A percentile compares a stretch with the other conserved stretches of the same genome.
Evolutionary conservation across 2,329 filamentous ascomycete genomes (phyloP).

Genomic region (Karstenula rhodostoma): DNA sequence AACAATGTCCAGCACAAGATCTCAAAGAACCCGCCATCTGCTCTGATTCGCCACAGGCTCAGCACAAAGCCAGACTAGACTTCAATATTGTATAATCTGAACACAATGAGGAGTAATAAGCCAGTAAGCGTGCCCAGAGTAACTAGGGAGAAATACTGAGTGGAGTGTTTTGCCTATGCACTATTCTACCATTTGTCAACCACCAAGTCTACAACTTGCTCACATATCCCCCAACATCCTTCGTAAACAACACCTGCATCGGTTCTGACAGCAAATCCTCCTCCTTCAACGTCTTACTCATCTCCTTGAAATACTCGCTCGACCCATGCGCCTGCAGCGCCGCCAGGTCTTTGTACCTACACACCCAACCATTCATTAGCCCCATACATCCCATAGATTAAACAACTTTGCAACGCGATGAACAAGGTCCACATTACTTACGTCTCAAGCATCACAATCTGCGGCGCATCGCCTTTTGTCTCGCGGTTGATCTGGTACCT

Average conservation of each 20-base stretch:
- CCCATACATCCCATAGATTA: background rate
- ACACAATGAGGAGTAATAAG: too few relatives aligned
- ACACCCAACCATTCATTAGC: conserved; percentile 1
- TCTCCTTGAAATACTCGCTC: conserved; percentile 31
- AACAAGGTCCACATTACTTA: conserved; percentile 16
- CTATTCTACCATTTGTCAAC: too few relatives aligned
- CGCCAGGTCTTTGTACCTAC: conserved; percentile 42
- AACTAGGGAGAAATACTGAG: too few relatives aligned
- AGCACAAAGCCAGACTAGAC: too few relatives aligned
- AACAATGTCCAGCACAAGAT: too few relatives aligned
- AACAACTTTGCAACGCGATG: too few relatives aligned
- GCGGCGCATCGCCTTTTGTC: conserved; percentile 34
- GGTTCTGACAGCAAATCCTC: conserved; percentile 42
- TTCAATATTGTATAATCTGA: too few relatives aligned
- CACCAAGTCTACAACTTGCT: conserved; percentile 20
- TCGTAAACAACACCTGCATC: conserved; percentile 39
- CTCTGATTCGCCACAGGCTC: too few relatives aligned
- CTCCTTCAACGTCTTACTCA: conserved; percentile 34
- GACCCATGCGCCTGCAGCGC: conserved; percentile 36
- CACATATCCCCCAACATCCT: conserved; percentile 37
- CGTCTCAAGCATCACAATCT: conserved; percentile 46
- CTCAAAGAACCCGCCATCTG: too few relatives aligned
- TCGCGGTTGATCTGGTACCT: conserved; percentile 44
- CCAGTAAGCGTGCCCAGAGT: too few relatives aligned
- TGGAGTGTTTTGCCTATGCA: too few relatives aligned